Evolutionary conservation across 768 basidiomycete genomes (phyloP), one percentile per base, ranked within the genome.

Genomic region (Pisolithus sp.): DNA sequence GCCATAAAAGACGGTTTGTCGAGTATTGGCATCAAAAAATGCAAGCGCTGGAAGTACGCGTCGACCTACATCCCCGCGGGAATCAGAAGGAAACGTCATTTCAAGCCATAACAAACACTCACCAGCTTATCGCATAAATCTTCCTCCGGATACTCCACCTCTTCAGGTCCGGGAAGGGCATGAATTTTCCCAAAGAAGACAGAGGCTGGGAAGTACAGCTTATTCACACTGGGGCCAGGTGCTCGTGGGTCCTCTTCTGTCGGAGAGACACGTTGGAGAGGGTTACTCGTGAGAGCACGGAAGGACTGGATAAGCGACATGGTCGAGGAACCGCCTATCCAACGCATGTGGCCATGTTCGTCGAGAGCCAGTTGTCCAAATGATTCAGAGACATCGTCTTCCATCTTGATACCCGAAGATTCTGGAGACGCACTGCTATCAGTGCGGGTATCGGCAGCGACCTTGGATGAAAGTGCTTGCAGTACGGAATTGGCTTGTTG

Each of bases 301-400:
- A 93, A 92, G 5, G 89, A 90, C 63, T 92, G 89, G 45, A 93
- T 90, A 59, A 93, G 78, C 6, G 90, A 89, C 90, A 93, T 91
- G 20, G 89, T 89, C 15, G 89, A 92, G 5, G 91, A 92, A 48
- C 89, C 87, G 39, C 90, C 90, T 59, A 93, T 92, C 90, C 90
- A 93, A 53, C 89, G 82, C 79, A 89, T 82, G 67, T 91, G 89
- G 30, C 90, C 90, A 57, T 91, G 86, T 64, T 92, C 91, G 60
- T 93, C 90, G 38, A 93, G 75, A 24, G 91, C 89, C 48, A 93
- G 79, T 65, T 92, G 89, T 18, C 89, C 91, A 62, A 93, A 85
- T 15, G 86, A 84, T 65, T 92, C 89, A 62, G 80, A 82, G 59
- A 92, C 78, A 69, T 90, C 89, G 58, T 89, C 86, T 62, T 74